Conservation (phyloP, 257 asterid species). For the Solanum chmielewskii region DNA sequence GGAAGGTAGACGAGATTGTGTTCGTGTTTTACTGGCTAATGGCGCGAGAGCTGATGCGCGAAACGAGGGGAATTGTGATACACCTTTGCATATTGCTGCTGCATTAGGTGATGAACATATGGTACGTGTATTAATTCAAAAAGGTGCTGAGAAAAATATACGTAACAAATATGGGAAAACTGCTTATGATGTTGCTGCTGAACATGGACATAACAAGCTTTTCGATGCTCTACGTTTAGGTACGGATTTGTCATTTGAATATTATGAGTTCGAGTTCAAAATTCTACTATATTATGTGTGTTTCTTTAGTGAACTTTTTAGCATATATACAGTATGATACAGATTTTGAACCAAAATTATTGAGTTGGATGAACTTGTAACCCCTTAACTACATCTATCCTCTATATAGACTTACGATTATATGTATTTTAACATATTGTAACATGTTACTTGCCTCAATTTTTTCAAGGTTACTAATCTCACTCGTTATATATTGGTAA, state of each 20-base stretch:
- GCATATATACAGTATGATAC: background rate
- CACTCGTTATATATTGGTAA: background rate
- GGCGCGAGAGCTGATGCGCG: slow-evolving; percentile 23
- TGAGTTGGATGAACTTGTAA: background rate
- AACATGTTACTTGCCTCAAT: background rate
- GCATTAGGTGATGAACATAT: slow-evolving; percentile 49
- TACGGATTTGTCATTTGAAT: slow-evolving; percentile 2
- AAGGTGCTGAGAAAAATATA: slow-evolving; percentile 58
- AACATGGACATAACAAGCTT: slow-evolving; percentile 50
- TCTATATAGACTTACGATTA: background rate
- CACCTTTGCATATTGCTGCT: slow-evolving; percentile 54
- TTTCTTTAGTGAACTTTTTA: background rate
- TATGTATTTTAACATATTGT: background rate
- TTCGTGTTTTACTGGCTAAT: slow-evolving; percentile 34
- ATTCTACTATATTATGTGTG: background rate
- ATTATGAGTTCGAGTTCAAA: background rate
- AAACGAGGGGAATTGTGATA: slow-evolving; percentile 34
- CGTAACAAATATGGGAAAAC: slow-evolving; percentile 46
- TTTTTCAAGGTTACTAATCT: background rate
- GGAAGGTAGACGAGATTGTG: slow-evolving; percentile 59
- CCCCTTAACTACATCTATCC: background rate
- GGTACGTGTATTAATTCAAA: slow-evolving; percentile 50
- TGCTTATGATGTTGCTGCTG: slow-evolving; percentile 68
- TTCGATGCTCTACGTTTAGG: slow-evolving; percentile 53
- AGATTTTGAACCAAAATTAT: background rate